Evolutionary conservation across 1,284 basidiomycete genomes (phyloP).

Genomic region (Ustilago hordei): DNA sequence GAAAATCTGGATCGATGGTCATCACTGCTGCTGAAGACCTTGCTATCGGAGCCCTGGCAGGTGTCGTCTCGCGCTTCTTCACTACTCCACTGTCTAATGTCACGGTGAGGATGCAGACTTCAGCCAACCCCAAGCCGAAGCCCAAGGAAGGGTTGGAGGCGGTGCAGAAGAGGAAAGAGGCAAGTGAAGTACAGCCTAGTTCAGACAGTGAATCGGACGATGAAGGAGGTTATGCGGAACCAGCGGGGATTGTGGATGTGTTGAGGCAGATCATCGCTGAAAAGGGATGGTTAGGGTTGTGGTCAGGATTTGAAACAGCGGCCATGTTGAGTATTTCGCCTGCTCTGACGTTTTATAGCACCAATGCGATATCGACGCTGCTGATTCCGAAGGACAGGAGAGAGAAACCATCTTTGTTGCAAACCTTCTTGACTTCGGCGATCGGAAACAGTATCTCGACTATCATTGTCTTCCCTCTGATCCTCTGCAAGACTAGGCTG

Average conservation of each 20-base stretch:
- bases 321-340: conserved; percentile 69
- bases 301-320: conserved; percentile 70
- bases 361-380: conserved; percentile 56
- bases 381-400: conserved; percentile 53
- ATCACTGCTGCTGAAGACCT: conserved; percentile 70
- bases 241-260: conserved; percentile 60
- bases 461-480: conserved; percentile 70
- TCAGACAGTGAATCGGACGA: conserved; percentile 63
- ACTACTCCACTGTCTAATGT: conserved; percentile 72
- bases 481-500: conserved; percentile 71
- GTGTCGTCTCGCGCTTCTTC: conserved; percentile 70
- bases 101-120: conserved; percentile 71
- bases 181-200: conserved; percentile 12
- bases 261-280: conserved; percentile 68
- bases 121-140: conserved; percentile 47
- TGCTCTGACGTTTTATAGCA: conserved; percentile 70
- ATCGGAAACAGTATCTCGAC: conserved; percentile 71
- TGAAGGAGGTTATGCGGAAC: conserved; percentile 62
- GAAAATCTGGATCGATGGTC: conserved; percentile 34
- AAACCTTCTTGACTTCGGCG: conserved; percentile 71
- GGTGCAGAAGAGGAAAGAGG: background rate
- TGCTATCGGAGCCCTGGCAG: conserved; percentile 71
- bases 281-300: conserved; percentile 69
- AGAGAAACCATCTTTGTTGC: conserved; percentile 55
- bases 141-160: conserved; percentile 17